Conservation (phyloP, 768 basidiomycete species). For the Tulasnella calospora region DNA sequence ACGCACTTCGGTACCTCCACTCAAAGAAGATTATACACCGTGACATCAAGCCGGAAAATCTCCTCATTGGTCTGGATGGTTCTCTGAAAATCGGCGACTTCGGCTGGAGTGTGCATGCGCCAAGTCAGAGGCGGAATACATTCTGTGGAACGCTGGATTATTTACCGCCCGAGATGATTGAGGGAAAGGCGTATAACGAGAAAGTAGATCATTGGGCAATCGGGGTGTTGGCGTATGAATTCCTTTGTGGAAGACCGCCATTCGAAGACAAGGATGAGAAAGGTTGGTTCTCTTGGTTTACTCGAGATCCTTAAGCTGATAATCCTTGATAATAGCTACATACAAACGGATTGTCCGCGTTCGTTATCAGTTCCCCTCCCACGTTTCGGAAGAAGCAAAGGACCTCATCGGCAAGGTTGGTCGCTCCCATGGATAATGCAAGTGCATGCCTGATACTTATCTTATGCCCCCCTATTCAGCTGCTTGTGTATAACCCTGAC, state of each 20-base stretch:
- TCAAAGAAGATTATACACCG: conserved; percentile 96
- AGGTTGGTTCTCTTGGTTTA: conserved; percentile 5
- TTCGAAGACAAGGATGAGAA: conserved; percentile 39
- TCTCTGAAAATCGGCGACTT: conserved; percentile 93
- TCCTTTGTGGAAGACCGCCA: conserved; percentile 44
- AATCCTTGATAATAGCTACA: conserved; percentile 34
- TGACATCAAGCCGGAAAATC: conserved; percentile 98
- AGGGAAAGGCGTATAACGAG: conserved; percentile 41
- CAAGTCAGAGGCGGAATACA: conserved; percentile 55
- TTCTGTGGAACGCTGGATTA: conserved; percentile 96
- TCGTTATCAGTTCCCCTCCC: conserved; percentile 40
- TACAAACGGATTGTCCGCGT: conserved; percentile 40
- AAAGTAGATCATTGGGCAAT: conserved; percentile 49
- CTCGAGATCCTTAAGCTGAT: neutral
- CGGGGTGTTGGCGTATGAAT: conserved; percentile 47
- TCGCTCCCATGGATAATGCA: neutral
- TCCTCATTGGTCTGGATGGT: conserved; percentile 88
- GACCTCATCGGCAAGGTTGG: conserved; percentile 42
- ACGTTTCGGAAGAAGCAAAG: conserved; percentile 42
- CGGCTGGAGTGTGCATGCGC: conserved; percentile 87
- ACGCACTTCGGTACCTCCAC: conserved; percentile 88
- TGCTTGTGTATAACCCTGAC: conserved; percentile 40
- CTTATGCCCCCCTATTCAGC: conserved; percentile 32
- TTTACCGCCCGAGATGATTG: conserved; percentile 69
- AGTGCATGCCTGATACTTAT: neutral